Percentiles rank a stretch among this genome's conserved stretches.
Evolutionary conservation across 208 protist species (phyloP).

Genomic region (Acanthamoeba triangularis): DNA sequence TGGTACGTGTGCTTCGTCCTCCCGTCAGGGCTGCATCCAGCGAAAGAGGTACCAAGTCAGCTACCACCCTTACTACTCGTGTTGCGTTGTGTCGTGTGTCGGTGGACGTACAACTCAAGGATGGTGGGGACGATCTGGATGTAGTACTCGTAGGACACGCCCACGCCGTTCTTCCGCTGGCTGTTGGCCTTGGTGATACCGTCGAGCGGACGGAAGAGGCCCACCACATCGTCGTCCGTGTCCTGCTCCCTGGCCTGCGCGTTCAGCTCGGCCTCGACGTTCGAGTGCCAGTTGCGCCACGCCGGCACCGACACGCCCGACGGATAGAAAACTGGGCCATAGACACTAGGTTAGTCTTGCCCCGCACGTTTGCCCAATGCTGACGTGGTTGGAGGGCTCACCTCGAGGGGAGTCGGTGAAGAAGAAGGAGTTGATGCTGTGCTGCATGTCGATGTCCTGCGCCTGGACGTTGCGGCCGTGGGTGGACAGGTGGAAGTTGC

Average conservation of each 20-base stretch:
- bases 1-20: slow-evolving; percentile 69
- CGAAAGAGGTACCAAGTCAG: background rate
- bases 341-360: background rate
- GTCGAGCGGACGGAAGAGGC: slow-evolving; percentile 64
- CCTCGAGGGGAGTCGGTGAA: slow-evolving; percentile 51
- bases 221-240: background rate
- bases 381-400: background rate
- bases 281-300: background rate
- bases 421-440: slow-evolving; percentile 45
- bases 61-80: background rate
- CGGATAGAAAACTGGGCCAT: background rate
- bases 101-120: slow-evolving; percentile 8
- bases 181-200: background rate
- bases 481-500: slow-evolving; percentile 58
- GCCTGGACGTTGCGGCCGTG: slow-evolving; percentile 20
- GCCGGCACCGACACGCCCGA: background rate
- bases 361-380: too few species aligned
- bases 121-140: slow-evolving; percentile 71
- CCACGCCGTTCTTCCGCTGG: background rate
- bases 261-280: slow-evolving; percentile 2
- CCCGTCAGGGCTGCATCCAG: background rate
- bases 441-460: slow-evolving; percentile 44
- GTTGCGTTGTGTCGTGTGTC: background rate
- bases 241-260: background rate
- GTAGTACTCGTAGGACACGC: slow-evolving; percentile 67